Evolutionary conservation across 2,329 filamentous ascomycete species (phyloP), one percentile per base, ranked within the genome.

Genomic region (Exserohilum rostratum): DNA sequence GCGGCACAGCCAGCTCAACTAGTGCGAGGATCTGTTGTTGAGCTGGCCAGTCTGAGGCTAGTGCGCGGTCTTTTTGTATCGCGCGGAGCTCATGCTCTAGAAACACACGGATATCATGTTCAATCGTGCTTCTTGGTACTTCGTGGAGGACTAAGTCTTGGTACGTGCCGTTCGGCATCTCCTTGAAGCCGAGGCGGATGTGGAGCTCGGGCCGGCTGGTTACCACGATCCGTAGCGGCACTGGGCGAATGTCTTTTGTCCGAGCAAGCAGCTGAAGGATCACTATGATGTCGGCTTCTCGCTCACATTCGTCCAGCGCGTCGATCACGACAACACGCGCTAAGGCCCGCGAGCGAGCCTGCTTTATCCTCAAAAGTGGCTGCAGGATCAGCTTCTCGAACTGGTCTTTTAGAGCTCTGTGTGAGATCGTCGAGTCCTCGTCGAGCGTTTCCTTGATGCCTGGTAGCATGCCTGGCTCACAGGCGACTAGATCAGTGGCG

Each of bases 301-400:
- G 13, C 3, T 71, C 67, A 50, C 70, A 75, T 50, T 75, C 70
- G 43, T 74, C 70, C 2, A 75, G 61, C 3, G 72, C 71, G 53
- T 75, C 59, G 13, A 65, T 55, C 3, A 61, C 58, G 31, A 57
- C 20, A 27, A 57, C 31, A 12, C 44, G 33, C 37, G 31, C 43
- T 15, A 33, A 42, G 13, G 12, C 27, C 10, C 12, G 39, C 15
- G 35, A 12, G 11, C 46, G 38, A 25, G 38, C 5, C 30, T 35
- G 38, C 13, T 34, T 20, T 33, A 44, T 44, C 15, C 40, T 27
- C 11, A 47, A 44, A 7, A 59, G 47, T 20, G 55, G 56, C 25
- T 57, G 44, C 17, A 59, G 13, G n/a, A 62, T 56, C 6, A 58
- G 33, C 31, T 50, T 42, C 22, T 55, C 44, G 29, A 52, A 59